Evolutionary conservation across 2,329 filamentous ascomycete species (phyloP).

Genomic region (Penicillium sp.): DNA sequence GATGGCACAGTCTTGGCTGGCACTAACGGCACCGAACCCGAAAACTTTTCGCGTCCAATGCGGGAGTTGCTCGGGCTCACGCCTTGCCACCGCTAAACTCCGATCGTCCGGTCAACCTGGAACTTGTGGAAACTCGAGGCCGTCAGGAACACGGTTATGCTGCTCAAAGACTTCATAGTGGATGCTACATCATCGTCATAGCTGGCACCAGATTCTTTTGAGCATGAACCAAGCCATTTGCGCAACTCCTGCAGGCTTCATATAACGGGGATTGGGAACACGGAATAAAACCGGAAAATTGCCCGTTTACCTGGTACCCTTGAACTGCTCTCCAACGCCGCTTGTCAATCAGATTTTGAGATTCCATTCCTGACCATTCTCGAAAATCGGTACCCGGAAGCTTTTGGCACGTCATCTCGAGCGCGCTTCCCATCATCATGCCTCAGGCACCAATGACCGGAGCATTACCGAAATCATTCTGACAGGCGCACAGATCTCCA

Average conservation of each 20-base stretch:
- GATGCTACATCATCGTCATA: slow-evolving; percentile 10
- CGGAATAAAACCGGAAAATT: slow-evolving; percentile 4
- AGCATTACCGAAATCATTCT: background rate
- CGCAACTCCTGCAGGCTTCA: background rate
- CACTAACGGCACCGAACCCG: slow-evolving; percentile 32
- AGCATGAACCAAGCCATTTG: background rate
- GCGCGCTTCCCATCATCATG: background rate
- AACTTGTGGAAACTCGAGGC: background rate
- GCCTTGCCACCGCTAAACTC: slow-evolving; percentile 26
- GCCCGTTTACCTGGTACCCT: background rate
- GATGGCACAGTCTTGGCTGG: slow-evolving; percentile 26
- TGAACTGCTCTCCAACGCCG: background rate
- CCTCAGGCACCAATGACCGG: slow-evolving; percentile 12
- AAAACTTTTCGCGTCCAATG: slow-evolving; percentile 41
- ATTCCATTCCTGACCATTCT: background rate
- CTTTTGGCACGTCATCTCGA: background rate
- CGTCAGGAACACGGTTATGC: background rate
- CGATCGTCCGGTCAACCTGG: slow-evolving; percentile 27
- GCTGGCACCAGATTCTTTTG: background rate
- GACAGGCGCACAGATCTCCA: slow-evolving; percentile 14
- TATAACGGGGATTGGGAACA: background rate
- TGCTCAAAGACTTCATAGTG: background rate
- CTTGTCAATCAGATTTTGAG: background rate
- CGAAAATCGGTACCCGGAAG: background rate
- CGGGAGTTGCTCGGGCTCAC: slow-evolving; percentile 25